phyloP scores from a whole-genome alignment of 2,329 filamentous ascomycete species.

The Epichloe sylvatica region DNA sequence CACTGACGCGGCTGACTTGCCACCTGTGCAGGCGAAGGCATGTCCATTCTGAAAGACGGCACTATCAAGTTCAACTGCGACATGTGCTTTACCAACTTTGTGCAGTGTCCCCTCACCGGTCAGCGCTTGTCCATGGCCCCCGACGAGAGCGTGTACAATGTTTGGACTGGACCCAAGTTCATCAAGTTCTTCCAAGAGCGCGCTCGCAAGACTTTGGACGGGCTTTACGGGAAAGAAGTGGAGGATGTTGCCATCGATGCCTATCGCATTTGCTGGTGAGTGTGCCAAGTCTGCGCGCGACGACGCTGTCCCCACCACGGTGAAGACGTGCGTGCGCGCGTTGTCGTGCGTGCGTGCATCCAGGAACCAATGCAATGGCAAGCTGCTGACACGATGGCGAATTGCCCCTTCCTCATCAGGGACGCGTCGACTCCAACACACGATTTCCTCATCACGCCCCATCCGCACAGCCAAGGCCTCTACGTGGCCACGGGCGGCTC shows the following conservation, averaged over 20 bases:
- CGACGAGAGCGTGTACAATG: constrained; percentile 26
- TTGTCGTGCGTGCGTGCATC: background rate
- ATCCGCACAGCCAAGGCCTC: constrained; percentile 34
- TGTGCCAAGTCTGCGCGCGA: constrained; percentile 7
- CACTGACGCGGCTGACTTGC: constrained; percentile 3
- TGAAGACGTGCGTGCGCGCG: background rate
- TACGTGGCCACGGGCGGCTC: constrained; percentile 49
- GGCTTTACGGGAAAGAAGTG: constrained; percentile 28
- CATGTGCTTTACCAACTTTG: constrained; percentile 42
- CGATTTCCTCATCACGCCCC: constrained; percentile 45
- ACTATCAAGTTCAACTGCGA: constrained; percentile 49
- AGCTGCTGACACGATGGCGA: background rate
- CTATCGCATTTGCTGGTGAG: constrained; percentile 34
- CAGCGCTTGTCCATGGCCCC: constrained; percentile 39
- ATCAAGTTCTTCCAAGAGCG: constrained; percentile 31
- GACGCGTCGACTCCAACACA: constrained; percentile 48
- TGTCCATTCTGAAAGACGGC: constrained; percentile 31
- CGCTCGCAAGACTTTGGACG: constrained; percentile 23
- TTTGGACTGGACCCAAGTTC: constrained; percentile 25
- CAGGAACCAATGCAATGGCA: constrained; percentile 1
- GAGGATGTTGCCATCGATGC: constrained; percentile 25
- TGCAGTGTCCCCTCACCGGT: constrained; percentile 29
- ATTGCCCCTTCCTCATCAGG: constrained; percentile 22
- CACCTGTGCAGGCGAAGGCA: constrained; percentile 22
- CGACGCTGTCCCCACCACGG: constrained; percentile 2